These are phyloP conservation scores for Narthecium ossifragum DNA, from an alignment of 106 monocot genomes.

Conservation along the genomic window DNA sequence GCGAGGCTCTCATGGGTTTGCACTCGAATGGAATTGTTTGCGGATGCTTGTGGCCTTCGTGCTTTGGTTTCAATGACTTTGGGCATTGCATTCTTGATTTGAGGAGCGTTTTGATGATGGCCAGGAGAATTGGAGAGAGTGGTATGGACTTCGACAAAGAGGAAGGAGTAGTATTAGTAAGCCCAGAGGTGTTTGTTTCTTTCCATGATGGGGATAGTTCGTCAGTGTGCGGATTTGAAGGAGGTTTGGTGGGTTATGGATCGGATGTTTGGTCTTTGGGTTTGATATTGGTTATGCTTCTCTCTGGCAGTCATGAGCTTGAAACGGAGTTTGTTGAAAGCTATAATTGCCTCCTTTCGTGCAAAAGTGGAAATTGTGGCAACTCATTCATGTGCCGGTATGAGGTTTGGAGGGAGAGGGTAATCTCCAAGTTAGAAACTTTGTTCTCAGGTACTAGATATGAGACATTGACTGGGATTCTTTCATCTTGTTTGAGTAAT, in stretches of 20 bases:
- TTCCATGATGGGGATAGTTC: conserved; percentile 10
- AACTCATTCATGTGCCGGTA: conserved; percentile 17
- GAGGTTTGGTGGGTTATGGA: conserved; percentile 18
- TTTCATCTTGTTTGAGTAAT: conserved; percentile 49
- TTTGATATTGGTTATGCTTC: conserved; percentile 45
- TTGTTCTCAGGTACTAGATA: conserved; percentile 27
- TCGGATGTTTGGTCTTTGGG: conserved; percentile 89
- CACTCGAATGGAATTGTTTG: conserved; percentile 51
- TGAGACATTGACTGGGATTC: conserved; percentile 35
- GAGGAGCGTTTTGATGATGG: conserved; percentile 34
- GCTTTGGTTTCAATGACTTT: conserved; percentile 55
- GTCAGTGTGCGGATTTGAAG: conserved; percentile 14
- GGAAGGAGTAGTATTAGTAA: conserved; percentile 10
- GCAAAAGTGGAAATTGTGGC: conserved; percentile 1
- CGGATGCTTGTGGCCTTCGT: conserved; percentile 46
- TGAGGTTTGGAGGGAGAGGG: conserved; percentile 49
- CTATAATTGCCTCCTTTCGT: not conserved
- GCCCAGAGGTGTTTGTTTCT: conserved; percentile 45
- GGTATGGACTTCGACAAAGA: not conserved
- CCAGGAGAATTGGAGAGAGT: conserved; percentile 19
- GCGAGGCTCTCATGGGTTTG: conserved; percentile 64
- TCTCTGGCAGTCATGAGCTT: conserved; percentile 30
- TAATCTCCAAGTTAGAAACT: conserved; percentile 32
- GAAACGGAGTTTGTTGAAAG: conserved; percentile 15
- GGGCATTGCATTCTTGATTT: conserved; percentile 77